Conservation (phyloP, 495 filamentous ascomycete genomes). For the Aspergillus nidulans region DNA sequence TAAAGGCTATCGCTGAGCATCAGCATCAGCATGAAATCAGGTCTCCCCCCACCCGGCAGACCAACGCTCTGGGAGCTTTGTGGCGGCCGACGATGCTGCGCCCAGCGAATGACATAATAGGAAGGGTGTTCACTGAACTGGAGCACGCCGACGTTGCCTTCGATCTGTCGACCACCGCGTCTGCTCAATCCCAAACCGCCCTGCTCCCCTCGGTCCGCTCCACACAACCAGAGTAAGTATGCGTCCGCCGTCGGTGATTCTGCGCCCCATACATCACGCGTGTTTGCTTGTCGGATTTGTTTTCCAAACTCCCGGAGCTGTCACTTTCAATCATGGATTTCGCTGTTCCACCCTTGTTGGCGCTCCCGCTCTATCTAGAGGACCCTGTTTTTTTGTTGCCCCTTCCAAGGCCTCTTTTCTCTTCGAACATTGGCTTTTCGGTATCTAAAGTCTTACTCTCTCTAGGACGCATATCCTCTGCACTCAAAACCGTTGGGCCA, state of each 20-base stretch:
- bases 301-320: not conserved
- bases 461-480: not conserved
- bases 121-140: not conserved
- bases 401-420: not conserved
- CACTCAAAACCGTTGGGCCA: not conserved
- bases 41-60: not conserved
- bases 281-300: constrained; percentile 4
- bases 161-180: not conserved
- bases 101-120: not conserved
- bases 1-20: not conserved
- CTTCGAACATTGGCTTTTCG: not conserved
- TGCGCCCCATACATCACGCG: not conserved
- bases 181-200: not conserved
- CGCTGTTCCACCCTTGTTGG: not conserved
- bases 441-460: not conserved
- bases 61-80: not conserved
- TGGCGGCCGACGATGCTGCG: not conserved
- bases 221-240: not conserved
- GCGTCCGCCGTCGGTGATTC: not conserved
- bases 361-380: not conserved
- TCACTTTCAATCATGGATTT: not conserved
- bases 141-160: not conserved
- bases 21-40: constrained; percentile 1
- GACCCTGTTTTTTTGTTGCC: not conserved
- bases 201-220: not conserved